Evolutionary conservation across 2,329 filamentous ascomycete species (phyloP).

Genomic region (Penicillium sp.): DNA sequence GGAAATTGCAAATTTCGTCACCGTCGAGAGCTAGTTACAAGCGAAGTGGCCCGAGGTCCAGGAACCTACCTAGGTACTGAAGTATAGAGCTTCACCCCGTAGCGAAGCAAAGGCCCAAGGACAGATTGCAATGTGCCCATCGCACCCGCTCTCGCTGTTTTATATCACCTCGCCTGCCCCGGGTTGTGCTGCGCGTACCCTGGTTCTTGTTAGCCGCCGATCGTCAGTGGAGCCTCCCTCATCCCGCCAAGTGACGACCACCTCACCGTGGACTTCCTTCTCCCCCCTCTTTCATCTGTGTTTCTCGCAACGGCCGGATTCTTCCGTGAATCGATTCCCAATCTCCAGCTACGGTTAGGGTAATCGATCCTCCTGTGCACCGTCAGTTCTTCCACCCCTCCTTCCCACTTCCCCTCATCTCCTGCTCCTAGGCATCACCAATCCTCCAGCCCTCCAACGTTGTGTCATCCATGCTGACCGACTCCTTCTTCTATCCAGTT

Average conservation of each 20-base stretch:
- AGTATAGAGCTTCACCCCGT: too few species aligned
- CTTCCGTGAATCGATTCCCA: constrained; percentile 7
- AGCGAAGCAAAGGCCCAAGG: too few species aligned
- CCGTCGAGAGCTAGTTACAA: too few species aligned
- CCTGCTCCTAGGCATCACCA: constrained; percentile 24
- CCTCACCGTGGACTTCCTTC: constrained; percentile 20
- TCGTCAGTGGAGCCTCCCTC: constrained; percentile 34
- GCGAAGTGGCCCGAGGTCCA: too few species aligned
- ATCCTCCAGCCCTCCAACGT: too few species aligned
- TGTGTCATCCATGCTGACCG: constrained; percentile 31
- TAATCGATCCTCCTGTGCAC: constrained; percentile 5
- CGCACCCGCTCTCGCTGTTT: too few species aligned
- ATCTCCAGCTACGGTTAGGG: constrained; percentile 11
- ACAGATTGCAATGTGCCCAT: too few species aligned
- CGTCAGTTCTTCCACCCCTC: constrained; percentile 17
- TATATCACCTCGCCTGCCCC: too few species aligned
- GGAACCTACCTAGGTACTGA: too few species aligned
- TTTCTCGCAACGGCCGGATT: constrained; percentile 8
- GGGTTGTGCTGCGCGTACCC: constrained; percentile 19
- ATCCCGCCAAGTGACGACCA: constrained; percentile 35
- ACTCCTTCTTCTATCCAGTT: constrained; percentile 22
- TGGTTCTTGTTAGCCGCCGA: constrained; percentile 35
- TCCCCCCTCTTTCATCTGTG: constrained; percentile 7
- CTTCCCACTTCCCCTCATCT: constrained; percentile 18
- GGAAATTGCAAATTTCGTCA: too few species aligned